Conservation (phyloP, 2,329 filamentous ascomycete genomes). For the Coleophoma cylindrospora region DNA sequence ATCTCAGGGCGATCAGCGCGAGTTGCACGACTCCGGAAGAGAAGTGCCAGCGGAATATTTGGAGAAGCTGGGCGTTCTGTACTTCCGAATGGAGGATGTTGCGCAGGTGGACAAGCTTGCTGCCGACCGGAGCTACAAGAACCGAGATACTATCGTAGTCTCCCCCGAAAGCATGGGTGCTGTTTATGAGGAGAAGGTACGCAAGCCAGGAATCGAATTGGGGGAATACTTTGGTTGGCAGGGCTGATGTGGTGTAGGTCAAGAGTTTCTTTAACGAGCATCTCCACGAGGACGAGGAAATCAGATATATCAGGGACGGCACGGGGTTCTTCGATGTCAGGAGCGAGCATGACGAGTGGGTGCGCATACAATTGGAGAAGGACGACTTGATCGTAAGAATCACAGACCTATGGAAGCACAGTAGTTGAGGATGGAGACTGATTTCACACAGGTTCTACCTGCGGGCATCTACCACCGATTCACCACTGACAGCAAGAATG, state of each 20-base stretch:
- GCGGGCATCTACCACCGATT: slow-evolving; percentile 97
- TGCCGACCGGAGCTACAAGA: slow-evolving; percentile 74
- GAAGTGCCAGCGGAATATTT: slow-evolving; percentile 62
- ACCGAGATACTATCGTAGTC: slow-evolving; percentile 89
- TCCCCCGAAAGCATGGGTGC: slow-evolving; percentile 82
- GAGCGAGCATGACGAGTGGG: slow-evolving; percentile 78
- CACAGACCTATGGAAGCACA: neutral
- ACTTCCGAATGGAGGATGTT: slow-evolving; percentile 63
- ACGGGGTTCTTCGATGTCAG: slow-evolving; percentile 92
- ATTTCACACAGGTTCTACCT: slow-evolving; percentile 60
- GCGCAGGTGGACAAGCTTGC: slow-evolving; percentile 71
- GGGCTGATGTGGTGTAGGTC: slow-evolving; percentile 37
- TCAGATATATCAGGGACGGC: slow-evolving; percentile 86
- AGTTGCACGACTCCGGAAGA: slow-evolving; percentile 80
- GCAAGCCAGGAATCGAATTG: too few relatives aligned
- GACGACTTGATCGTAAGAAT: slow-evolving; percentile 65
- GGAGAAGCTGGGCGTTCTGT: slow-evolving; percentile 71
- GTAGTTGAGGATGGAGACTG: slow-evolving; percentile 2
- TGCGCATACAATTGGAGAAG: slow-evolving; percentile 79
- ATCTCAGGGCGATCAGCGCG: slow-evolving; percentile 82
- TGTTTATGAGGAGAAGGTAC: slow-evolving; percentile 75
- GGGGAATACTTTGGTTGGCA: too few relatives aligned
- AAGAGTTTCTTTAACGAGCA: slow-evolving; percentile 94
- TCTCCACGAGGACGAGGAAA: slow-evolving; percentile 97
- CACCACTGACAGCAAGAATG: slow-evolving; percentile 87